These are phyloP conservation scores for Trypanosoma cruzi DNA, from an alignment of 208 protist genomes.

Conservation along the genomic window DNA sequence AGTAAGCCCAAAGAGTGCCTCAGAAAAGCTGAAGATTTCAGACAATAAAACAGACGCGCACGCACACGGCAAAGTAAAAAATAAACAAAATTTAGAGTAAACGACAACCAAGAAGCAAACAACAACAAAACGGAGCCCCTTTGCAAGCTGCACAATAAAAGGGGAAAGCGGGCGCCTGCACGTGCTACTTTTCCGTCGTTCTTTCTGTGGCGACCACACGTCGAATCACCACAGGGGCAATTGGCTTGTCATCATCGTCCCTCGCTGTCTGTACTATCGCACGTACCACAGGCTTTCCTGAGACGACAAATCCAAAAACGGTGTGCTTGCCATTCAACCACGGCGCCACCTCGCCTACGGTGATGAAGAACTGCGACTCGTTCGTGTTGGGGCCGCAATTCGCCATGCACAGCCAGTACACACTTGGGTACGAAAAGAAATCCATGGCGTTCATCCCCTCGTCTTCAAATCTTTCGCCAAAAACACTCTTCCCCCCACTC, in stretches of 20 bases:
- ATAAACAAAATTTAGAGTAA: too few relatives aligned
- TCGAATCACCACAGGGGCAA: conserved; percentile 60
- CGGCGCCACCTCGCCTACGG: conserved; percentile 44
- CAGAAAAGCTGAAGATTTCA: background rate
- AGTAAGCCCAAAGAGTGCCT: background rate
- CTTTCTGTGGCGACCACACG: conserved; percentile 40
- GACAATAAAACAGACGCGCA: too few relatives aligned
- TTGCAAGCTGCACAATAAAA: background rate
- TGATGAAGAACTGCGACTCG: conserved; percentile 93
- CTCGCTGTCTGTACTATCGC: conserved; percentile 42
- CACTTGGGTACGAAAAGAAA: conserved; percentile 57
- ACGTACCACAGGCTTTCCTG: conserved; percentile 63
- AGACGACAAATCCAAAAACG: conserved; percentile 92
- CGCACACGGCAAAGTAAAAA: too few relatives aligned
- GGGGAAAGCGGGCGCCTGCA: background rate
- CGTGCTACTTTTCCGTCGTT: background rate
- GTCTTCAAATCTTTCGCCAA: conserved; percentile 92
- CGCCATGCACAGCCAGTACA: conserved; percentile 87
- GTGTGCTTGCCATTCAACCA: conserved; percentile 95
- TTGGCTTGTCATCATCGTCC: conserved; percentile 52
- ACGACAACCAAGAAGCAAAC: too few relatives aligned
- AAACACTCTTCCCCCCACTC: conserved; percentile 88
- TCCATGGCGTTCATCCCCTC: conserved; percentile 74
- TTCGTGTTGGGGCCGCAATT: conserved; percentile 88
- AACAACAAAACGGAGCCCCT: background rate